Evolutionary conservation across 177 flowering plant species (phyloP).

Genomic region (Vitis hybrid): DNA sequence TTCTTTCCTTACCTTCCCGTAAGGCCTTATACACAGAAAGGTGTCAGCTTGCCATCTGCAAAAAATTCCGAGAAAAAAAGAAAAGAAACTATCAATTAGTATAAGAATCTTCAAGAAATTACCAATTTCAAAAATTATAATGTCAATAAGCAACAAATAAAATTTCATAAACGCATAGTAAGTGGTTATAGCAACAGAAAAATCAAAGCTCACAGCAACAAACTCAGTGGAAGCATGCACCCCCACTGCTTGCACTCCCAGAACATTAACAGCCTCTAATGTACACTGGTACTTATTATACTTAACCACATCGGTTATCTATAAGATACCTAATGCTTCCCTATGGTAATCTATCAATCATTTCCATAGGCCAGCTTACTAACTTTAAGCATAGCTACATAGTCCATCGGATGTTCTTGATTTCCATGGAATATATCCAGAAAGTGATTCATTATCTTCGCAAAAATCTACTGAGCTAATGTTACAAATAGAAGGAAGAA

Average conservation of each 20-base stretch:
- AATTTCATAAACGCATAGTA: neutral
- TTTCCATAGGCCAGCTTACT: too few relatives aligned
- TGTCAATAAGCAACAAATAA: too few relatives aligned
- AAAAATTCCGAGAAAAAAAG: too few relatives aligned
- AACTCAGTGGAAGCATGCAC: neutral
- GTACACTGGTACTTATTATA: neutral
- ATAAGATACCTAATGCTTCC: too few relatives aligned
- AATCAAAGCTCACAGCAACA: neutral
- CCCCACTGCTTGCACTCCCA: neutral
- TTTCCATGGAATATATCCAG: neutral
- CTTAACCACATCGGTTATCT: neutral
- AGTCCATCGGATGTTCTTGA: neutral
- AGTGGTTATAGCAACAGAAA: neutral
- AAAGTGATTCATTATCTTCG: too few relatives aligned
- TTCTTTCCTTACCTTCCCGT: neutral
- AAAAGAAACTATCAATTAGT: too few relatives aligned
- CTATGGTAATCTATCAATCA: neutral
- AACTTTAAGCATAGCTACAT: neutral
- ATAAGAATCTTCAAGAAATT: too few relatives aligned
- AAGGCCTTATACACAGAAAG: neutral
- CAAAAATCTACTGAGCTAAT: too few relatives aligned
- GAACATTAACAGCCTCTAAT: neutral
- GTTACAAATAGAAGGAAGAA: too few relatives aligned
- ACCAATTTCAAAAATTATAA: too few relatives aligned
- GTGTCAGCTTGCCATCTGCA: conserved; percentile 1